Evolutionary conservation across 495 filamentous ascomycete genomes (phyloP).

Genomic region (Hypoxylon lienhwacheense): DNA sequence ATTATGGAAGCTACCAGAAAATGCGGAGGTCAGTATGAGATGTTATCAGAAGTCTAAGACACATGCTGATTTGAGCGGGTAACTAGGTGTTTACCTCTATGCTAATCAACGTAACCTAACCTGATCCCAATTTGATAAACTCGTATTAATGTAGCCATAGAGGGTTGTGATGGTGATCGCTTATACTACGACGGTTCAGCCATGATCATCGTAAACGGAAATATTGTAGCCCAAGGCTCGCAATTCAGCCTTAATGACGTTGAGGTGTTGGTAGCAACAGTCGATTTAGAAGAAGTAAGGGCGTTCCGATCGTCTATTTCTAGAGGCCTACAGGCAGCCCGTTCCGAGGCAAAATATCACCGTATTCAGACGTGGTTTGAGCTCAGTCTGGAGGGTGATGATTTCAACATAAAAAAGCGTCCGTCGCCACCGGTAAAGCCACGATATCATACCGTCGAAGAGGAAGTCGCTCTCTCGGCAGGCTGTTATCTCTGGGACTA

Average conservation of each 20-base stretch:
- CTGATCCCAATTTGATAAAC: constrained; percentile 12
- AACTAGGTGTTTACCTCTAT: constrained; percentile 52
- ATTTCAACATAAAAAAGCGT: constrained; percentile 30
- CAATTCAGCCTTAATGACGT: constrained; percentile 77
- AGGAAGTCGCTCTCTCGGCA: constrained; percentile 72
- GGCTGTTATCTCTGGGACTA: constrained; percentile 89
- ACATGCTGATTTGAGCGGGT: constrained; percentile 53
- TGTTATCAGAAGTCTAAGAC: too few species aligned
- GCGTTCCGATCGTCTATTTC: constrained; percentile 52
- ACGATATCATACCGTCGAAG: constrained; percentile 65
- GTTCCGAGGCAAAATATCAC: constrained; percentile 36
- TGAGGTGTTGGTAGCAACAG: constrained; percentile 74
- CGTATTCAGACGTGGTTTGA: constrained; percentile 46
- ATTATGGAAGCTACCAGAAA: constrained; percentile 76
- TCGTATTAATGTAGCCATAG: constrained; percentile 45
- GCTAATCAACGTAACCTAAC: constrained; percentile 25
- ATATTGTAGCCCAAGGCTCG: constrained; percentile 66
- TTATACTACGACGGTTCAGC: constrained; percentile 60
- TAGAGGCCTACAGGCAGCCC: constrained; percentile 58
- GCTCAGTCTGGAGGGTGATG: constrained; percentile 44
- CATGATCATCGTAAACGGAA: constrained; percentile 73
- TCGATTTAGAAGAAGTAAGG: constrained; percentile 75
- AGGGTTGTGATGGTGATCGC: constrained; percentile 46
- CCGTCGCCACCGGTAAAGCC: constrained; percentile 43
- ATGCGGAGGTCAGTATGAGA: constrained; percentile 63